These are phyloP conservation scores for Candida koratica DNA, from an alignment of 805 yeast species.

Conservation along the genomic window DNA sequence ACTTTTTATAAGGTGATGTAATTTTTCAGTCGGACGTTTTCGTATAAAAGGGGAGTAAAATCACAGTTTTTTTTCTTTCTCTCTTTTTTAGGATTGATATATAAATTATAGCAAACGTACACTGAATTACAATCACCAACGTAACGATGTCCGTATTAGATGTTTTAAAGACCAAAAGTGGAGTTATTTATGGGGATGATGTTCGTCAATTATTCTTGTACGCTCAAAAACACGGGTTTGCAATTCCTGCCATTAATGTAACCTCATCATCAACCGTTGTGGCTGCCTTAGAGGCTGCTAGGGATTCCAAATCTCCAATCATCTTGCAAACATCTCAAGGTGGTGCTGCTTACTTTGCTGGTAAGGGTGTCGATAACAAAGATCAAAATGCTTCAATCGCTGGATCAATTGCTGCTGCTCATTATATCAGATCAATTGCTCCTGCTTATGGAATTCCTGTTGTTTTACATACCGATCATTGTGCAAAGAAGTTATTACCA, in stretches of 20 bases:
- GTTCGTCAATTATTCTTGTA: conserved; percentile 82
- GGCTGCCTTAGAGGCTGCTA: conserved; percentile 47
- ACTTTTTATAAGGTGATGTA: conserved; percentile 8
- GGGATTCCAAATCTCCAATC: conserved; percentile 73
- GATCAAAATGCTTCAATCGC: conserved; percentile 92
- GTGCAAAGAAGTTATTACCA: conserved; percentile 96
- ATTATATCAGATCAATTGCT: conserved; percentile 93
- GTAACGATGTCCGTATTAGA: conserved; percentile 61
- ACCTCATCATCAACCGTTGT: conserved; percentile 93
- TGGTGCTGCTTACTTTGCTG: conserved; percentile 99
- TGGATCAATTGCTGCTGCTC: conserved; percentile 97
- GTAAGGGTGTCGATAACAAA: conserved; percentile 94
- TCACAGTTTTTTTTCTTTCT: conserved; percentile 5
- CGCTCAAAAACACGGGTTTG: conserved; percentile 90
- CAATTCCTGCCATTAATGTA: conserved; percentile 98
- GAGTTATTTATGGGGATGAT: conserved; percentile 99
- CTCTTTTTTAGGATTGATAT: conserved; percentile 2
- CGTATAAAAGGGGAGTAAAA: conserved; percentile 11
- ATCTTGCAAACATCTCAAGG: conserved; percentile 96
- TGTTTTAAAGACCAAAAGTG: conserved; percentile 84
- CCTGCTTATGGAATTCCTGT: conserved; percentile 97
- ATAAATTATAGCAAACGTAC: too few relatives aligned
- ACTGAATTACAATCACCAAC: too few relatives aligned
- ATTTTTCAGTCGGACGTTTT: conserved; percentile 6
- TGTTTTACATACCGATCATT: conserved; percentile 95